These are phyloP conservation scores for Fusarium sp. DNA, from an alignment of 2,329 filamentous ascomycete genomes.

Conservation along the genomic window DNA sequence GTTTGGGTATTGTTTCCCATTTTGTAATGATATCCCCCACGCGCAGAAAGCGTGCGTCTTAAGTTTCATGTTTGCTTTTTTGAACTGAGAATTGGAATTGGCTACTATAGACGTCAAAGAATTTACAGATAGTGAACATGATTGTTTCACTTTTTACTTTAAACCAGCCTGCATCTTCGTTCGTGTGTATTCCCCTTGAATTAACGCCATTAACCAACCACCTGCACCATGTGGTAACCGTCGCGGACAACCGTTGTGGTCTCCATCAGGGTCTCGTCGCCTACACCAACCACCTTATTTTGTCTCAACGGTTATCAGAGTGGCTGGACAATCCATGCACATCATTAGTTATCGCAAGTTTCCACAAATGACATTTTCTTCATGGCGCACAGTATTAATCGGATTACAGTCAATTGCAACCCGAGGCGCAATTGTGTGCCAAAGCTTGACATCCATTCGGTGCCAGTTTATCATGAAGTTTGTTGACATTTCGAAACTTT, in stretches of 20 bases:
- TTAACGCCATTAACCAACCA: neutral
- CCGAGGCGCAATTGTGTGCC: neutral
- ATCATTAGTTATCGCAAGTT: neutral
- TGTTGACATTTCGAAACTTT: neutral
- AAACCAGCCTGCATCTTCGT: neutral
- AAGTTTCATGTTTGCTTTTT: conserved; percentile 34
- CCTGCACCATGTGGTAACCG: neutral
- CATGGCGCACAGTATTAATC: neutral
- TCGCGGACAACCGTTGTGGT: neutral
- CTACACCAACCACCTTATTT: conserved; percentile 17
- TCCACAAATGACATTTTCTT: neutral
- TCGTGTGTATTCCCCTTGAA: neutral
- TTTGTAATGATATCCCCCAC: conserved; percentile 45
- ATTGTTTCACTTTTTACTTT: neutral
- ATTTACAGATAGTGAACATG: conserved; percentile 14
- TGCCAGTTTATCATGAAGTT: neutral
- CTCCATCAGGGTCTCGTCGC: conserved; percentile 11
- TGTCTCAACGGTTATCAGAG: neutral
- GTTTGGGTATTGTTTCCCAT: conserved; percentile 30
- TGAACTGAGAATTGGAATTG: conserved; percentile 2
- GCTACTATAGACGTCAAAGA: conserved; percentile 23
- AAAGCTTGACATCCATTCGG: neutral
- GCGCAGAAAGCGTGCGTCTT: conserved; percentile 30
- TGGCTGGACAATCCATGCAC: conserved; percentile 6
- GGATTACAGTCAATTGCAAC: neutral